Base-by-base conservation (phyloP, 495 filamentous ascomycete species). In the Neurospora africana region DNA sequence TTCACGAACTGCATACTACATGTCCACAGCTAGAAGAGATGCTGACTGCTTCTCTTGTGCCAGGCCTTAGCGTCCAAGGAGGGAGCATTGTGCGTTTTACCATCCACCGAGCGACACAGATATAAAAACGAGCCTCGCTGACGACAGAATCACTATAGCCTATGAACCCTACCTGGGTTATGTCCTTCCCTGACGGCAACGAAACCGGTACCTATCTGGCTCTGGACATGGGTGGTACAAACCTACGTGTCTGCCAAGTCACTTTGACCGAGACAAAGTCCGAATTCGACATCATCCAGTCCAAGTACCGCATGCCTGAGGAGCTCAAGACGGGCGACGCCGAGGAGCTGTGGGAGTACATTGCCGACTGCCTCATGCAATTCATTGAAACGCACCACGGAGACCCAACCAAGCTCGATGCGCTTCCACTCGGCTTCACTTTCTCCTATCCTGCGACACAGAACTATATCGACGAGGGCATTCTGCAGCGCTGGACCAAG, bases 141-240 rank as follows among this genome's bases (percentile, higher is more conserved):
- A 72, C 68, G 69, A 71, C 71, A 27, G 30, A 70, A 69, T 19
- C 40, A 68, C 5, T 23, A 65, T 81, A 97, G 94, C 95, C 95
- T 73, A 99, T 99, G 95, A 98, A 98, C 83, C 92, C 95, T 53
- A 98, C 95, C 69, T 99, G 95, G 95, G 94, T 95, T 71, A 94
- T 98, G 90, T 90, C 89, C 71, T 97, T 92, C 82, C 95, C 95
- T 72, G 91, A 91, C 77, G 95, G 95, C 70, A 75, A 94, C 72
- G 95, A 99, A 80, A 91, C 89, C 17, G 95, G 95, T 74, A 97
- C 92, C 44, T 99, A 89, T 81, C 86, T 99, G 67, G 95, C 95
- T 75, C 86, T 99, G 39, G 95, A 99, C 79, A 98, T 99, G 96
- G 95, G 95, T 72, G 95, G 95, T 75, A 99, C 95, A 79, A 99